phyloP scores from a whole-genome alignment of 2,329 filamentous ascomycete species.

The Penicillium occitanis region DNA sequence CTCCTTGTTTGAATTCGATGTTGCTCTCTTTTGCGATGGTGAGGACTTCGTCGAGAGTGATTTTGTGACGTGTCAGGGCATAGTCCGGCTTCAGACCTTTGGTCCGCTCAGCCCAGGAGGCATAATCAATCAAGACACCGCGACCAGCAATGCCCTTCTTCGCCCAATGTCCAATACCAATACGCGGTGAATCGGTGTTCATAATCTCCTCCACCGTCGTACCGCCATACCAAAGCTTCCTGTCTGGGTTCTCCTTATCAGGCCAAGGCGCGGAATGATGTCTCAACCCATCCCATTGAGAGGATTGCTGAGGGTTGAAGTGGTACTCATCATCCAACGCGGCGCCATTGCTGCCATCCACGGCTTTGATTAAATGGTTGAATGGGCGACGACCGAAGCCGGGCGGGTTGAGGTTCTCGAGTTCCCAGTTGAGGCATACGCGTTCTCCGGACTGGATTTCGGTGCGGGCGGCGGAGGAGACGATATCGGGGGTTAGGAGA shows the following conservation, averaged over 20 bases:
- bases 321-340: slow-evolving; percentile 53
- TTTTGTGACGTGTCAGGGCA: slow-evolving; percentile 34
- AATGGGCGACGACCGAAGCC: slow-evolving; percentile 55
- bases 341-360: slow-evolving; percentile 41
- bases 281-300: slow-evolving; percentile 56
- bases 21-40: slow-evolving; percentile 37
- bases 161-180: slow-evolving; percentile 42
- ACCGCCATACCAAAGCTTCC: slow-evolving; percentile 36
- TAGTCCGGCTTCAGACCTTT: slow-evolving; percentile 32
- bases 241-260: slow-evolving; percentile 29
- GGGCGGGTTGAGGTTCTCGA: slow-evolving; percentile 55
- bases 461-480: slow-evolving; percentile 51
- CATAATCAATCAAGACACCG: slow-evolving; percentile 43
- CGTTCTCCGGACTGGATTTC: slow-evolving; percentile 56
- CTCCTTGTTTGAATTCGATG: slow-evolving; percentile 38
- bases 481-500: slow-evolving; percentile 54
- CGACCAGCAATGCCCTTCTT: slow-evolving; percentile 42
- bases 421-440: slow-evolving; percentile 57
- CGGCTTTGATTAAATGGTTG: slow-evolving; percentile 54
- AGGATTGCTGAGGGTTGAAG: slow-evolving; percentile 55
- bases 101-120: slow-evolving; percentile 34
- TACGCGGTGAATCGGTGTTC: slow-evolving; percentile 33
- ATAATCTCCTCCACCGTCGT: slow-evolving; percentile 38
- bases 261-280: slow-evolving; percentile 51
- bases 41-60: slow-evolving; percentile 38